Evolutionary conservation across 1,139 yeast species (phyloP).

Genomic region (Arxiozyma bovina): DNA sequence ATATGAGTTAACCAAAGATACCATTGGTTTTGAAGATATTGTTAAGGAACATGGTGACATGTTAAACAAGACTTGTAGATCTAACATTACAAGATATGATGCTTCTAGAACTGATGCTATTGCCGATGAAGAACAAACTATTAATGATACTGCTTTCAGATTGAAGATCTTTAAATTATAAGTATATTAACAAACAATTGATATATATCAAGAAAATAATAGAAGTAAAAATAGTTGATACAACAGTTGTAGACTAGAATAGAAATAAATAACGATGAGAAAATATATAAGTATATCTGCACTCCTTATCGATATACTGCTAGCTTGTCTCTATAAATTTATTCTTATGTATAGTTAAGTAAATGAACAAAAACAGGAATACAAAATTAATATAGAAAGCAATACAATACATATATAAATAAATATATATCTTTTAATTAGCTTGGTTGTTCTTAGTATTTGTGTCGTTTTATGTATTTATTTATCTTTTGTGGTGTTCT

Average conservation of each 20-base stretch:
- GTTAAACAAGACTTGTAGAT: constrained; percentile 67
- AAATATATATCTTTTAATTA: too few relatives aligned
- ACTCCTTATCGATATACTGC: not conserved
- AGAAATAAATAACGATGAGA: not conserved
- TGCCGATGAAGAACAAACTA: constrained; percentile 84
- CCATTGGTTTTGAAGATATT: constrained; percentile 58
- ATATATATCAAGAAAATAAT: not conserved
- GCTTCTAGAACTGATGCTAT: constrained; percentile 41
- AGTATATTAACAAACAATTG: not conserved
- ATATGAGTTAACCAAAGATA: constrained; percentile 62
- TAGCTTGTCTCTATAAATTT: not conserved
- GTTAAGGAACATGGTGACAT: constrained; percentile 57
- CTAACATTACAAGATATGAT: constrained; percentile 33
- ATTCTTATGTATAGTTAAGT: not conserved
- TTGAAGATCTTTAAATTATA: constrained; percentile 60
- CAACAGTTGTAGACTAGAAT: not conserved
- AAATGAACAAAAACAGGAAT: too few relatives aligned
- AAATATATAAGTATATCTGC: too few relatives aligned
- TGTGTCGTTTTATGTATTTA: not conserved
- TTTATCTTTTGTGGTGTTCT: too few relatives aligned
- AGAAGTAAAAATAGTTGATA: constrained; percentile 1
- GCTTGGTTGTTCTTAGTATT: too few relatives aligned
- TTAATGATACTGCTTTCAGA: constrained; percentile 75
- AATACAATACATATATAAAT: too few relatives aligned
- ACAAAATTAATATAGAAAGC: not conserved